Percentiles rank a stretch among this genome's conserved stretches.
Evolutionary conservation across 768 basidiomycete genomes (phyloP).

Genomic region (Agrocybe praecox): DNA sequence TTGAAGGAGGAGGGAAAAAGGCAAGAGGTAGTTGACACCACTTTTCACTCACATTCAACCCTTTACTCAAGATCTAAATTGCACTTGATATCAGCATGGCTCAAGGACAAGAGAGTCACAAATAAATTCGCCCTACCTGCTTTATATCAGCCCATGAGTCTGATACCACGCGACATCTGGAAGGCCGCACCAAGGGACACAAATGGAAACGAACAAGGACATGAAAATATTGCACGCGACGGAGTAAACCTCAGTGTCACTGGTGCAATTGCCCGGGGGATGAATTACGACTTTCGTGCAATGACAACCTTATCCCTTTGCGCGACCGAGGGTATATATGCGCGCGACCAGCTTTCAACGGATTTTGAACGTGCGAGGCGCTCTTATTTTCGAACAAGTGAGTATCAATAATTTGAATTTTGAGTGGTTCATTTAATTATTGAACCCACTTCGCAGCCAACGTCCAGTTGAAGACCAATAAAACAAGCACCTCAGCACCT

Average conservation of each 20-base stretch:
- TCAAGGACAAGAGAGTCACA: conserved; percentile 22
- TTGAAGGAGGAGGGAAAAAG: conserved; percentile 20
- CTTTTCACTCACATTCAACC: too few species aligned
- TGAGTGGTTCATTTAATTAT: too few species aligned
- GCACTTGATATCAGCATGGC: conserved; percentile 21
- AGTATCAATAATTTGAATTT: not conserved
- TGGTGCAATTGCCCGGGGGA: conserved; percentile 24
- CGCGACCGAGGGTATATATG: not conserved
- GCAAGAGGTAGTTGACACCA: conserved; percentile 25
- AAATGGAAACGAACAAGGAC: conserved; percentile 24
- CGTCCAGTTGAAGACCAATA: too few species aligned
- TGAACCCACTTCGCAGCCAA: too few species aligned
- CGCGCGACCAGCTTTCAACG: conserved; percentile 3
- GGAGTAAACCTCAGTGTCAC: conserved; percentile 25
- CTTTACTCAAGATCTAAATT: too few species aligned
- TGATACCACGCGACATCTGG: conserved; percentile 29
- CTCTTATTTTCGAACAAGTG: not conserved
- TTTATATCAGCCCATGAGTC: conserved; percentile 24
- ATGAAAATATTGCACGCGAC: conserved; percentile 24
- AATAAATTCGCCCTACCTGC: conserved; percentile 23
- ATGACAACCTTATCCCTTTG: conserved; percentile 2
- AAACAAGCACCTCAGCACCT: too few species aligned
- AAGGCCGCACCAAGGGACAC: conserved; percentile 20
- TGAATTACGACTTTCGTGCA: conserved; percentile 19
- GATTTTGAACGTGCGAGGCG: not conserved